A percentile compares a stretch with the other conserved stretches of the same genome.
Conservation (phyloP, 2,329 filamentous ascomycete species). For the Spiromastix sp. region DNA sequence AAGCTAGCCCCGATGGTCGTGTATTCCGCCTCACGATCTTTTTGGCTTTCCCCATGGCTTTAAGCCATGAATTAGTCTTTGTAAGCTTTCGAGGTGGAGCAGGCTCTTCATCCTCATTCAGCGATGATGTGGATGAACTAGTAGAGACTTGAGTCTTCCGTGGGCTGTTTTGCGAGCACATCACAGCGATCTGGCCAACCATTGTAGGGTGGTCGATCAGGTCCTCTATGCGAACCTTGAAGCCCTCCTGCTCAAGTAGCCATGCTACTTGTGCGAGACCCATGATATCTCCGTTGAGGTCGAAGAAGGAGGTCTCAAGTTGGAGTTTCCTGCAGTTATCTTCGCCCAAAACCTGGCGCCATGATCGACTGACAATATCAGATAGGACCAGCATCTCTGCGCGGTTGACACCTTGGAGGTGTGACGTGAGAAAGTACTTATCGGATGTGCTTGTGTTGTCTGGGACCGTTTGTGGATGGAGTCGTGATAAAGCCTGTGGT, state of each 20-base stretch:
- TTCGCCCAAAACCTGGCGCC: slow-evolving; percentile 29
- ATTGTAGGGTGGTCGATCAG: slow-evolving; percentile 32
- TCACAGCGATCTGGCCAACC: slow-evolving; percentile 28
- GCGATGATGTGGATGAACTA: too few species aligned
- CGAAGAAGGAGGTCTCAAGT: slow-evolving; percentile 32
- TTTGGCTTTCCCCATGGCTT: too few species aligned
- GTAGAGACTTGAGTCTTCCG: too few species aligned
- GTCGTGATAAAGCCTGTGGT: slow-evolving; percentile 17
- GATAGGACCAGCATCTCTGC: slow-evolving; percentile 30
- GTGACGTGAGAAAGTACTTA: slow-evolving; percentile 24
- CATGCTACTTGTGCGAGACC: slow-evolving; percentile 31
- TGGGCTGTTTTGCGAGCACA: slow-evolving; percentile 10
- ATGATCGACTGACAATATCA: slow-evolving; percentile 28
- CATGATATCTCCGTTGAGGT: slow-evolving; percentile 32
- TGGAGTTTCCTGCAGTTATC: slow-evolving; percentile 18
- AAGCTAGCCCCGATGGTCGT: too few species aligned
- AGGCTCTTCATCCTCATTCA: too few species aligned
- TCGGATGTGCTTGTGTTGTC: slow-evolving; percentile 16
- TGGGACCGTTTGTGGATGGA: slow-evolving; percentile 21
- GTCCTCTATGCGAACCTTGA: slow-evolving; percentile 29
- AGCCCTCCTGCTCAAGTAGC: slow-evolving; percentile 30
- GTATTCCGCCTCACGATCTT: too few species aligned
- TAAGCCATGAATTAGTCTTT: too few species aligned
- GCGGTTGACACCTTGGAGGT: slow-evolving; percentile 27
- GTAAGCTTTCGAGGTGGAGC: too few species aligned